Base-by-base conservation (phyloP, 2,329 filamentous ascomycete genomes). In the Fusarium sp. region DNA sequence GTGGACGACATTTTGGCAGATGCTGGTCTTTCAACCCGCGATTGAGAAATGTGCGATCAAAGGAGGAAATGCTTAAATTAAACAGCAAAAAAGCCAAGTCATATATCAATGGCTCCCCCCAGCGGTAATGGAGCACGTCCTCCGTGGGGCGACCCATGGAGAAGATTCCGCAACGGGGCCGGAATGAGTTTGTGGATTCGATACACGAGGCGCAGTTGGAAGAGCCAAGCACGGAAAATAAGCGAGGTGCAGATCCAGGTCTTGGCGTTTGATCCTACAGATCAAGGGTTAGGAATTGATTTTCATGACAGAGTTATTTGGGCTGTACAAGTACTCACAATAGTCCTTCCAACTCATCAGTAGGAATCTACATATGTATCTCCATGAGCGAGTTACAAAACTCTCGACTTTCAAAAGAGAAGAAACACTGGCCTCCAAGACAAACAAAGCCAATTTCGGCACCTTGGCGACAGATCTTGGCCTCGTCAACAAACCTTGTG, bases 191-290 rank as follows among this genome's bases (percentile, higher is more conserved):
- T 46, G 58, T 62, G 58, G 58, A 24, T 21, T 52, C 19, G 9
- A n/a, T 24, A 36, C 7, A 26, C 45, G 26, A 48, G 58, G 58
- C 56, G 42, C 58, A 63, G 59, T 30, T 56, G 21, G 26, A 30
- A 39, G 24, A 63, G 60, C 60, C 51, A 63, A 63, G 60, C 45
- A 42, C 2, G 19, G 7, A 2, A 32, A 26, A n/a, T 62, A 63
- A 62, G 58, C 57, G 57, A 62, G 32, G 44, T 62, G 50, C 32
- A 36, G 7, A 62, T 62, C 57, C 3, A 32, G 10, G 7, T 40
- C 60, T 63, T 63, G 60, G 58, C 60, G 44, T 63, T 61, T 36
- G 32, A 54, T 45, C 30, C 24, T 58, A 10, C 17, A 36, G 10
- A n/a, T 36, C 4, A 36, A 36, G 17, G 17, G 17, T 36, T 9